These are phyloP conservation scores for Ceratobasidium sp. DNA, from an alignment of 1,284 basidiomycete genomes.

Conservation along the genomic window DNA sequence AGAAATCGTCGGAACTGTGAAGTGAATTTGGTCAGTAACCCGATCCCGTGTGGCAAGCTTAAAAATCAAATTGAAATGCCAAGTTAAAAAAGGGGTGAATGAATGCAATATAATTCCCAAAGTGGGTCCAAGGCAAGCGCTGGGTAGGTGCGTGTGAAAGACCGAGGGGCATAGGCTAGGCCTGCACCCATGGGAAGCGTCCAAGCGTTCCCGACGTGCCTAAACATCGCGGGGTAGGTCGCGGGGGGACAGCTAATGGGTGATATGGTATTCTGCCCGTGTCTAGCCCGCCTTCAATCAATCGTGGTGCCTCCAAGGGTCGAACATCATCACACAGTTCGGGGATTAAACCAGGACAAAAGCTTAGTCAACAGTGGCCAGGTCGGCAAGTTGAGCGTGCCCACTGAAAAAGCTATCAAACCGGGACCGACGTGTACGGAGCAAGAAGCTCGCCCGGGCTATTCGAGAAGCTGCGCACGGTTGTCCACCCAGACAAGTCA, in stretches of 20 bases:
- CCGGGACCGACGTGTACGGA: background rate
- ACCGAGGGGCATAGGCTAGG: background rate
- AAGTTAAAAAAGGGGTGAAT: background rate
- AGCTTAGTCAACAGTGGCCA: background rate
- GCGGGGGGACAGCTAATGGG: conserved; percentile 3
- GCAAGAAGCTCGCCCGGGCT: background rate
- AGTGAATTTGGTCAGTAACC: background rate
- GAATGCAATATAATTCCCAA: background rate
- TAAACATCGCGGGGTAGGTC: background rate
- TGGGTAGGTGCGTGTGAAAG: conserved; percentile 9
- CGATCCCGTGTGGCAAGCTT: background rate
- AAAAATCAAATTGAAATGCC: conserved; percentile 1
- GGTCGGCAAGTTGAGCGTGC: background rate
- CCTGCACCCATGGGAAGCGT: background rate
- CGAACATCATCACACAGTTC: background rate
- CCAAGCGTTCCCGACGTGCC: background rate
- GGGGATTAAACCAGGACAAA: conserved; percentile 1
- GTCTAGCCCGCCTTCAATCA: background rate
- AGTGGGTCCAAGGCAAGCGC: background rate
- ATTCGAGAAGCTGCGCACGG: background rate
- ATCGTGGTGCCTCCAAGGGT: background rate
- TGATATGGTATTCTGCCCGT: background rate
- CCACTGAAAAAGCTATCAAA: background rate
- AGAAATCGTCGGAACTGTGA: background rate
- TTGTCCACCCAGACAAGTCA: background rate